Percentiles rank a stretch among this genome's conserved stretches.
Evolutionary conservation across 176 grass and related monocot species (phyloP).

Genomic region (Elymus sibiricus): DNA sequence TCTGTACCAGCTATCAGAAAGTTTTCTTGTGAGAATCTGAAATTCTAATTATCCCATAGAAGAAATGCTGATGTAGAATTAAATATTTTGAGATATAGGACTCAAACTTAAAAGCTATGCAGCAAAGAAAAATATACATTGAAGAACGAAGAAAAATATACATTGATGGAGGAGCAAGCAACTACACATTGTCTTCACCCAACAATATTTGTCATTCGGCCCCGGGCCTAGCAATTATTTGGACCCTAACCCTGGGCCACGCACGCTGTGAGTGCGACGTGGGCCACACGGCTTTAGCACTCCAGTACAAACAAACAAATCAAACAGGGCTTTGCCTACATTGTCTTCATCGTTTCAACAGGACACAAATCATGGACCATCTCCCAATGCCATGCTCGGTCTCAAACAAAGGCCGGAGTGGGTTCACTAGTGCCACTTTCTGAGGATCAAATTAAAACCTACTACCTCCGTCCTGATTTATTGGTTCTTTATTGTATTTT

Average conservation of each 20-base stretch:
- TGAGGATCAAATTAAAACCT: neutral
- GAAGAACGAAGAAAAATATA: neutral
- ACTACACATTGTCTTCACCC: neutral
- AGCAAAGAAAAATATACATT: neutral
- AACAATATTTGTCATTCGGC: neutral
- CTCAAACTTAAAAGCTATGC: neutral
- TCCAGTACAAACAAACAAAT: conserved; percentile 31
- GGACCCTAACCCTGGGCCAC: conserved; percentile 14
- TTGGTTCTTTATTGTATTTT: too few species aligned
- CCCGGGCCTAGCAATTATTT: conserved; percentile 24
- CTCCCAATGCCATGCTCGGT: conserved; percentile 5
- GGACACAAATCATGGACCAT: conserved; percentile 9
- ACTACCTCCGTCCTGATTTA: too few species aligned
- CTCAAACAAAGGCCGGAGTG: conserved; percentile 7
- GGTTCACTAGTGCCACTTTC: conserved; percentile 22
- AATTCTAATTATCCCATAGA: too few species aligned
- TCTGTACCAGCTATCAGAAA: neutral
- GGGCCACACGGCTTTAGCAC: conserved; percentile 2
- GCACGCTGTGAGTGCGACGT: conserved; percentile 15
- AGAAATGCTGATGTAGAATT: too few species aligned
- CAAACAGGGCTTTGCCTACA: conserved; percentile 19
- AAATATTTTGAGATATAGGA: neutral
- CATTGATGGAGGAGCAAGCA: neutral
- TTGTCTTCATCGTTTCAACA: conserved; percentile 11
- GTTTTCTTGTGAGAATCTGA: too few species aligned